Conservation (phyloP, 106 monocot genomes). For the Platanthera zijinensis region DNA sequence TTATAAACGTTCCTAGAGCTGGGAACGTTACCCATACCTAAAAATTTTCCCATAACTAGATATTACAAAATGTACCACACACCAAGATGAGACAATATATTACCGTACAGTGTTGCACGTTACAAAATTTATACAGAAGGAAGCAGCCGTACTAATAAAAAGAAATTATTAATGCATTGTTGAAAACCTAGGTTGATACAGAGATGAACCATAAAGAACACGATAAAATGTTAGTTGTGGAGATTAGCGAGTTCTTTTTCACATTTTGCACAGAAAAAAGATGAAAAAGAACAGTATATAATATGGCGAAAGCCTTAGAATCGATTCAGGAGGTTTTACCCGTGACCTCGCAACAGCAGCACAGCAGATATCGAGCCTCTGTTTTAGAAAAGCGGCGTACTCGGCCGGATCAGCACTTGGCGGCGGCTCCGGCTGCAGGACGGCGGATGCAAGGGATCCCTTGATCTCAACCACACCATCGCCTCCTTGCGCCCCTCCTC, state of each 20-base stretch:
- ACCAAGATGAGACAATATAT: not conserved
- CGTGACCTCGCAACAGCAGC: constrained; percentile 37
- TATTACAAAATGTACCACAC: not conserved
- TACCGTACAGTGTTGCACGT: not conserved
- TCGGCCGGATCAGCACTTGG: constrained; percentile 24
- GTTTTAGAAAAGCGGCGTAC: constrained; percentile 39
- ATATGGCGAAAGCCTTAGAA: not conserved
- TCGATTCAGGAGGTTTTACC: constrained; percentile 18
- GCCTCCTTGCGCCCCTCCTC: constrained; percentile 11
- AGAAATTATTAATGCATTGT: not conserved
- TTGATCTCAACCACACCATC: constrained; percentile 38
- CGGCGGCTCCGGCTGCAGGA: not conserved
- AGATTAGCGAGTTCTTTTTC: too few relatives aligned
- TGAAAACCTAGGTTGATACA: not conserved
- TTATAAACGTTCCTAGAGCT: too few relatives aligned
- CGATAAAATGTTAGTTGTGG: not conserved
- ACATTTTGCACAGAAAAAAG: not conserved
- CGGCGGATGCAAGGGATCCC: constrained; percentile 9
- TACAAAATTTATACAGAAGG: not conserved
- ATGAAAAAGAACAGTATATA: not conserved
- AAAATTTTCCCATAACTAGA: not conserved
- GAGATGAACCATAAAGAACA: not conserved
- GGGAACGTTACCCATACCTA: too few relatives aligned
- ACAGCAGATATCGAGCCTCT: constrained; percentile 49
- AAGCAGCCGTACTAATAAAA: not conserved